A percentile compares a stretch with the other conserved stretches of the same genome.
phyloP scores from a whole-genome alignment of 2,329 filamentous ascomycete genomes.

The Colletotrichum navitas region DNA sequence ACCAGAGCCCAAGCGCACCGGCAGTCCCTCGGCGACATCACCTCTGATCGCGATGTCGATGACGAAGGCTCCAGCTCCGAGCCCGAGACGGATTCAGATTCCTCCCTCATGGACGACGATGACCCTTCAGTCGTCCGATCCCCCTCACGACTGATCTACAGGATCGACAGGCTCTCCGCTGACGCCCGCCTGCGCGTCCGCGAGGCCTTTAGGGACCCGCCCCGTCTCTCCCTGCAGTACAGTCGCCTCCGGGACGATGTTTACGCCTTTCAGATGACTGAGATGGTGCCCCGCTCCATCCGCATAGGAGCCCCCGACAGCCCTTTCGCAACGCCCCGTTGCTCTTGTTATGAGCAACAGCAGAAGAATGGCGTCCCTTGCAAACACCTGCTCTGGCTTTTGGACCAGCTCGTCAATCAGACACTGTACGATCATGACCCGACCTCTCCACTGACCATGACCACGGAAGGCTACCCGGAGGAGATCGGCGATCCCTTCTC shows the following conservation, averaged over 20 bases:
- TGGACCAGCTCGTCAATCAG: constrained; percentile 65
- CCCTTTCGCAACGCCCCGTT: constrained; percentile 57
- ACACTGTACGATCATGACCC: constrained; percentile 57
- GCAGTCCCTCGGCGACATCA: constrained; percentile 45
- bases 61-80: constrained; percentile 19
- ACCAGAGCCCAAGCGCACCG: constrained; percentile 50
- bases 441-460: constrained; percentile 57
- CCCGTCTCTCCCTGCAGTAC: constrained; percentile 63
- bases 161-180: constrained; percentile 54
- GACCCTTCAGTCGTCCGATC: constrained; percentile 51
- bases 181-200: constrained; percentile 55
- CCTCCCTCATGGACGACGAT: constrained; percentile 49
- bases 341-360: constrained; percentile 56
- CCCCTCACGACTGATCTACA: constrained; percentile 57
- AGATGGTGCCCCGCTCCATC: constrained; percentile 65
- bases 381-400: constrained; percentile 66
- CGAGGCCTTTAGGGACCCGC: constrained; percentile 61
- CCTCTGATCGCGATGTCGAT: constrained; percentile 45
- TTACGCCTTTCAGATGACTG: constrained; percentile 69
- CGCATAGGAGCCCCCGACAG: constrained; percentile 60
- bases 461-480: constrained; percentile 56
- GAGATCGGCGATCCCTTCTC: constrained; percentile 64
- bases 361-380: constrained; percentile 54
- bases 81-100: constrained; percentile 45
- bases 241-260: constrained; percentile 62